Evolutionary conservation across 176 grass and related monocot genomes (phyloP).

Genomic region (Eleusine coracana): DNA sequence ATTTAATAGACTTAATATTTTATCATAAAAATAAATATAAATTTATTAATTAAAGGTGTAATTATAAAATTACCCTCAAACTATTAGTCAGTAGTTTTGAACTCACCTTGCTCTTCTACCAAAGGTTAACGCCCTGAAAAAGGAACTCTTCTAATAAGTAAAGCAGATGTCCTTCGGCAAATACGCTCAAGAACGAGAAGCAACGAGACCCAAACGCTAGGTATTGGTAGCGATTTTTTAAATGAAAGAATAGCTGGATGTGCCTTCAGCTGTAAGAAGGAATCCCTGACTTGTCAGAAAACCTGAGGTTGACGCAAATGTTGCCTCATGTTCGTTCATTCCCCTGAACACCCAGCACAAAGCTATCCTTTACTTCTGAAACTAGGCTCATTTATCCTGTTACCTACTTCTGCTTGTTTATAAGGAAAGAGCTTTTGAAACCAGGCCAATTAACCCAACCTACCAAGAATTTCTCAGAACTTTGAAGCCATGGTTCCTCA

Average conservation of each 20-base stretch:
- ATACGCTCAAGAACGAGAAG: background rate
- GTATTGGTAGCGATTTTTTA: background rate
- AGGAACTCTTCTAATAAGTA: background rate
- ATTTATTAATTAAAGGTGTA: no score
- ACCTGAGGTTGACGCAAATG: conserved; percentile 44
- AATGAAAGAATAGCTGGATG: background rate
- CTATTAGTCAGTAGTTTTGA: no score
- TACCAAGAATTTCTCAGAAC: conserved; percentile 15
- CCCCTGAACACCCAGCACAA: conserved; percentile 31
- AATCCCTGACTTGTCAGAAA: conserved; percentile 24
- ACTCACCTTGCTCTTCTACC: background rate
- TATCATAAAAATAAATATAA: no score
- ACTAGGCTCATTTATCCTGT: background rate
- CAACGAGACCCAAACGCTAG: background rate
- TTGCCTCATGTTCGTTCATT: conserved; percentile 39
- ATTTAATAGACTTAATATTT: no score
- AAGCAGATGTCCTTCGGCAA: conserved; percentile 13
- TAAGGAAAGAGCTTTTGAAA: conserved; percentile 31
- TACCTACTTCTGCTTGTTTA: conserved; percentile 8
- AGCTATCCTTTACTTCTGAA: conserved; percentile 64
- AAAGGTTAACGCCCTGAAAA: background rate
- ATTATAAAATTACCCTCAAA: no score
- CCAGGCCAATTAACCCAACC: conserved; percentile 3
- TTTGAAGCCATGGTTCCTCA: conserved; percentile 43
- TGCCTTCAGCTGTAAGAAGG: conserved; percentile 31